Evolutionary conservation across 202 grass and related monocot genomes (phyloP), one percentile per base, ranked within the genome.

Genomic region (Saccharum hybrid): DNA sequence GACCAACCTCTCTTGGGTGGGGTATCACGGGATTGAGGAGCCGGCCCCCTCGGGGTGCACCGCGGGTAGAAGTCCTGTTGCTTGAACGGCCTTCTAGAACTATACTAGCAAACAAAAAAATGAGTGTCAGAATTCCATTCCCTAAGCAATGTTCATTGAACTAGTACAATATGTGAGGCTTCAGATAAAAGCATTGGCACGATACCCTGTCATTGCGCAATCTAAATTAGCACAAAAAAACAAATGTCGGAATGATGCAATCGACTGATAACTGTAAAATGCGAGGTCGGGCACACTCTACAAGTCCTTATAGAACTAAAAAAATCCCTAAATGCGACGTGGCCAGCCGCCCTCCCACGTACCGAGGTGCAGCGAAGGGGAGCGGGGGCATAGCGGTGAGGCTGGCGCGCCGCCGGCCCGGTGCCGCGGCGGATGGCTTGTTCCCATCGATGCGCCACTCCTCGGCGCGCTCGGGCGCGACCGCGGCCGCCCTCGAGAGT

Each of bases 1-100:
- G 88, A 79, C 70, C 28, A 18, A 95, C 96, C 96, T 98, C 96
- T 93, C 79, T 90, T 90, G 8, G 96, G 96, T 38, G 96, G 96
- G 68, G 93, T 98, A 63, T 98, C 93, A 52, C 86, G 89, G 86
- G 93, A 98, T 68, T 98, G 93, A 72, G 96, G 96, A 78, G 93
- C 91, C 5, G 91, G 72, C 33, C 89, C 87, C 85, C 86, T 96
- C 2, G 76, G 80, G 15, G 81, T 94, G 81, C 93, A 98, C 72
- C 91, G 78, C 3, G 88, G 87, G 68, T 88, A 93, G 82, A 94
- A 94, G 34, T 91, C 86, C 15, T 88, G 88, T 76, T 86, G 89
- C 82, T 96, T 98, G 19, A 79, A 77, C 34, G 77, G 86, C 81
- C 89, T 86, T 68, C 80, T 85, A 79, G 83, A 89, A 46, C 91